Conservation (phyloP, 371 early-diverging fungal species). For the Rhizomucor pusillus region DNA sequence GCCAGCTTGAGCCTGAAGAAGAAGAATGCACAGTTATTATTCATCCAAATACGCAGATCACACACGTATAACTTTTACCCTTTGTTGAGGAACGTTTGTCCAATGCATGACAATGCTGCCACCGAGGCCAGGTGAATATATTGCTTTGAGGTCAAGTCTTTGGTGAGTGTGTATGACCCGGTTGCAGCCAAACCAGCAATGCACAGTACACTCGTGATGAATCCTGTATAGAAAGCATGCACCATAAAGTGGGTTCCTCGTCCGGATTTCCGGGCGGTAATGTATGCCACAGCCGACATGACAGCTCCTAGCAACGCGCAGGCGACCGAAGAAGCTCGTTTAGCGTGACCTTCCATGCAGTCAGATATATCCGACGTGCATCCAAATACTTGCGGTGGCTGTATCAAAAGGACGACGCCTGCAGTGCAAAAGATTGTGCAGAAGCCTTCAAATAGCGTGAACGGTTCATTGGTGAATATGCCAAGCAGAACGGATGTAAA, state of each 20-base stretch:
- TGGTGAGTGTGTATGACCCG: constrained; percentile 34
- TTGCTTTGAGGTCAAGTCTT: neutral
- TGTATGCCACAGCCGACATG: constrained; percentile 66
- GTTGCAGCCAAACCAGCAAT: constrained; percentile 34
- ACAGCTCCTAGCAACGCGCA: constrained; percentile 63
- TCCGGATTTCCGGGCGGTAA: constrained; percentile 71
- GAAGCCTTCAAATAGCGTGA: constrained; percentile 55
- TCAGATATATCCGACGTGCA: neutral
- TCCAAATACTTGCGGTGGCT: constrained; percentile 62
- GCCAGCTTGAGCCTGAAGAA: constrained; percentile 65
- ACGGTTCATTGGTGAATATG: constrained; percentile 64
- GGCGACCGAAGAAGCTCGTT: constrained; percentile 37
- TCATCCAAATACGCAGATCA: neutral
- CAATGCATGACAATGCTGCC: constrained; percentile 65
- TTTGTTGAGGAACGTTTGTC: constrained; percentile 74
- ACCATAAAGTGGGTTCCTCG: constrained; percentile 65
- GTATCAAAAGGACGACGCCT: constrained; percentile 68
- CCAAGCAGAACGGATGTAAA: constrained; percentile 72
- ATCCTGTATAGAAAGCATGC: constrained; percentile 76
- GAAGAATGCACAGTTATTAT: neutral
- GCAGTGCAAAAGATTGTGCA: constrained; percentile 55
- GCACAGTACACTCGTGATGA: constrained; percentile 48
- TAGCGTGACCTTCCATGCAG: constrained; percentile 11
- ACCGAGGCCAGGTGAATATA: constrained; percentile 38
- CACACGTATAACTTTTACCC: constrained; percentile 33